Percentiles rank a stretch among this genome's conserved stretches.
Conservation (phyloP, 495 filamentous ascomycete species). For the Aspergillus coremiiformis region DNA sequence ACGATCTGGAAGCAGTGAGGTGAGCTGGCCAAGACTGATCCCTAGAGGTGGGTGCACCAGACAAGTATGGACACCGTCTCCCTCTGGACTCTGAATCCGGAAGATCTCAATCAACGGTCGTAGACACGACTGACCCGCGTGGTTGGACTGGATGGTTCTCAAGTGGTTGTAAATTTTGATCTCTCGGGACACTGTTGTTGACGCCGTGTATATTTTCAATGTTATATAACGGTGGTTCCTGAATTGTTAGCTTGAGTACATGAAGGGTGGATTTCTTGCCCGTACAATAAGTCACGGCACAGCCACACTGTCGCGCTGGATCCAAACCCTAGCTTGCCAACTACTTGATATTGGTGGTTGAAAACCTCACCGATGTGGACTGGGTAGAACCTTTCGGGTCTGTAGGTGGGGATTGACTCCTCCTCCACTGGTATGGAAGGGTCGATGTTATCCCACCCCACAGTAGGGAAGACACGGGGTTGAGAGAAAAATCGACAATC, state of each 20-base stretch:
- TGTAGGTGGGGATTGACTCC: constrained; percentile 20
- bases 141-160: constrained; percentile 14
- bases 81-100: constrained; percentile 22
- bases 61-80: constrained; percentile 26
- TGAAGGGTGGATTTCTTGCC: neutral
- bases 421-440: constrained; percentile 18
- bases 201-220: constrained; percentile 22
- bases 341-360: constrained; percentile 32
- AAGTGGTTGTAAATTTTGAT: constrained; percentile 30
- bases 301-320: constrained; percentile 47
- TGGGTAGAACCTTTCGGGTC: constrained; percentile 28
- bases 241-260: constrained; percentile 8
- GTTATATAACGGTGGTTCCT: constrained; percentile 28
- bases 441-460: constrained; percentile 15
- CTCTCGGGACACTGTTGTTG: constrained; percentile 20
- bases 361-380: constrained; percentile 40
- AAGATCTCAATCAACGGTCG: constrained; percentile 31
- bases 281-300: constrained; percentile 37
- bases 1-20: constrained; percentile 15
- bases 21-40: constrained; percentile 21
- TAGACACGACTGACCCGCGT: constrained; percentile 27
- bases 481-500: neutral
- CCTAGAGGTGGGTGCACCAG: constrained; percentile 36
- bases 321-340: constrained; percentile 44
- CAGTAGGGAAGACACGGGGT: constrained; percentile 12